These are phyloP conservation scores for Neofusicoccum sp. DNA, from an alignment of 2,329 filamentous ascomycete genomes.

Conservation along the genomic window DNA sequence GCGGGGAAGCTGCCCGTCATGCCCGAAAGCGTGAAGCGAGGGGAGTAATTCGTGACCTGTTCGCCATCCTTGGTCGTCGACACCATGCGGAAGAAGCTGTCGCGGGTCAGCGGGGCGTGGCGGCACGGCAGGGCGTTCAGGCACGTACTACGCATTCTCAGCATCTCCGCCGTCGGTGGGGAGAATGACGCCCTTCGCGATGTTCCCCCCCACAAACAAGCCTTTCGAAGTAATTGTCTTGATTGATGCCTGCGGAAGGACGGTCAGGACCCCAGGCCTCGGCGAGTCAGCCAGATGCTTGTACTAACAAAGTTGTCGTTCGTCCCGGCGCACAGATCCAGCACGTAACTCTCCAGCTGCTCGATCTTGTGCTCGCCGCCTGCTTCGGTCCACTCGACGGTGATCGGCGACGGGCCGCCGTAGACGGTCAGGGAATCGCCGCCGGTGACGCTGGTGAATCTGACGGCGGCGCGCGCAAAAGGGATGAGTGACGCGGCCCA, in stretches of 20 bases:
- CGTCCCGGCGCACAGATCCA: constrained; percentile 62
- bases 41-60: constrained; percentile 58
- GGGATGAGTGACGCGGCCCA: constrained; percentile 31
- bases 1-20: constrained; percentile 62
- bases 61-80: constrained; percentile 55
- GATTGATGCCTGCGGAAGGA: constrained; percentile 13
- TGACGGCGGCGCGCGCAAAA: constrained; percentile 51
- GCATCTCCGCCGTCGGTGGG: constrained; percentile 40
- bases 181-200: constrained; percentile 46
- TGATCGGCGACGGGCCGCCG: constrained; percentile 41
- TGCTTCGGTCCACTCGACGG: constrained; percentile 57
- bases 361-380: constrained; percentile 50
- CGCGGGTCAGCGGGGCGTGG: constrained; percentile 20
- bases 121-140: background rate
- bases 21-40: constrained; percentile 61
- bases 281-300: constrained; percentile 12
- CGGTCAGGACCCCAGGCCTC: background rate
- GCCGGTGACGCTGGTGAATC: constrained; percentile 54
- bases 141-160: constrained; percentile 25
- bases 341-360: constrained; percentile 54
- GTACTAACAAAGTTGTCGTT: constrained; percentile 49
- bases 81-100: constrained; percentile 47
- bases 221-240: constrained; percentile 27
- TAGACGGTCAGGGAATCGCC: constrained; percentile 52
- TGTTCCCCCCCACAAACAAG: constrained; percentile 40